Evolutionary conservation across 768 basidiomycete species (phyloP), one percentile per base, ranked within the genome.

Genomic region (Hypsizygus marmoreus): DNA sequence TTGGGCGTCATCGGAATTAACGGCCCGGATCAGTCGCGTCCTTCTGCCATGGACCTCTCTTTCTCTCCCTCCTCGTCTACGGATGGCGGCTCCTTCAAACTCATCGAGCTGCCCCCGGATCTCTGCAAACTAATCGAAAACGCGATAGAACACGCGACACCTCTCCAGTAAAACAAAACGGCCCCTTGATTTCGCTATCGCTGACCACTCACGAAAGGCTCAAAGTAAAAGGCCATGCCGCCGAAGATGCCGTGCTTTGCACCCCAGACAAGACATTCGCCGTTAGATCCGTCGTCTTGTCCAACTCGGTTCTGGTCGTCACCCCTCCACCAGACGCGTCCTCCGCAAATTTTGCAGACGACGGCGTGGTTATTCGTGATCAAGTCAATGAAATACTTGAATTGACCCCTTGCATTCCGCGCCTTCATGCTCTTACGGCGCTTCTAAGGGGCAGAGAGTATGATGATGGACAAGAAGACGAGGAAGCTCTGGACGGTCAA

Each of bases 181-280:
- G 53, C 45, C 57, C 64, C 31, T 24, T 19, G 36, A 16, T 22
- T 19, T 20, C 7, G 10, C 24, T n/a, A 6, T 32, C 52, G 20
- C 37, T 47, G 2, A 38, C 36, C 51, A 53, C 49, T 42, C 46
- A 53, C 49, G 45, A 44, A 38, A 88, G 88, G 31, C 63, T 93
- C 42, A 75, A 76, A 20, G 86, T 98, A 67, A 95, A 93, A 63
- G 95, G 95, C 6, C 72, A 82, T 33, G 65, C 80, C 1, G 75
- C 77, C 22, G 94, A 97, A 55, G 88, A 95, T 56, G 95, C 95
- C 0, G 93, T 97, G 0, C 69, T 95, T 7, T 97, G 95, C 63
- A 95, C 94, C 0, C 55, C 73, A 0, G 75, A 84, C 46, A 82
- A 79, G 61, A 98, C 95, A 0, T 99, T 87, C 61, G 60, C 79